These are phyloP conservation scores for Fomitopsis palustris DNA, from an alignment of 1,284 basidiomycete genomes.

Conservation along the genomic window DNA sequence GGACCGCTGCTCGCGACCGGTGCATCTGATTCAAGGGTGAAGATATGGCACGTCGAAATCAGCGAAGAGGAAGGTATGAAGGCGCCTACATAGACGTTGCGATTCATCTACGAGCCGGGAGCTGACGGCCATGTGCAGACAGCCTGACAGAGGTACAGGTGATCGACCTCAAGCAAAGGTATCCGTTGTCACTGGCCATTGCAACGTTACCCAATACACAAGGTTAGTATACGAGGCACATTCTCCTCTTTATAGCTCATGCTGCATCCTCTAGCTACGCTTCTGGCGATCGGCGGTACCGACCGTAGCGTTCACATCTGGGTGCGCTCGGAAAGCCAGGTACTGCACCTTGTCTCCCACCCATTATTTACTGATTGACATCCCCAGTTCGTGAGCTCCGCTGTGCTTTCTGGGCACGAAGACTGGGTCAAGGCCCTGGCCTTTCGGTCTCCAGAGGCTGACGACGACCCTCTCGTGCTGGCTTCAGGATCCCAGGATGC, in stretches of 20 bases:
- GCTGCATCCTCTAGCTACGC: slow-evolving; percentile 42
- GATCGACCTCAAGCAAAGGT: slow-evolving; percentile 65
- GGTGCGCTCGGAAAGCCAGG: slow-evolving; percentile 58
- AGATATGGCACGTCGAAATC: slow-evolving; percentile 57
- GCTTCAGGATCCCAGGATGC: slow-evolving; percentile 93
- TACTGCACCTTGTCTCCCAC: slow-evolving; percentile 22
- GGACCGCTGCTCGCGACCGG: slow-evolving; percentile 62
- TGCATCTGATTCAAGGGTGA: slow-evolving; percentile 75
- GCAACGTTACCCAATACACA: slow-evolving; percentile 61
- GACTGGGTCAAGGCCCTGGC: slow-evolving; percentile 88
- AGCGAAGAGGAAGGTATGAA: slow-evolving; percentile 32
- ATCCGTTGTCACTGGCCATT: slow-evolving; percentile 71
- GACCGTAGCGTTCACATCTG: slow-evolving; percentile 76
- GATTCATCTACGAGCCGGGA: background rate
- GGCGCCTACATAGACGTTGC: background rate
- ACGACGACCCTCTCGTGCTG: slow-evolving; percentile 48
- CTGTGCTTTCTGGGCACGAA: slow-evolving; percentile 82
- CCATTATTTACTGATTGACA: background rate
- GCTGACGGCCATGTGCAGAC: slow-evolving; percentile 25
- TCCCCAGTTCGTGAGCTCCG: slow-evolving; percentile 53
- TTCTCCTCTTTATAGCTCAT: slow-evolving; percentile 2
- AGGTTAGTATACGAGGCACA: slow-evolving; percentile 37
- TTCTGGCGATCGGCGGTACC: slow-evolving; percentile 79
- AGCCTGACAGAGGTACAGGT: slow-evolving; percentile 51
- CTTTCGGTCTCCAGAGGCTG: slow-evolving; percentile 43